These are phyloP conservation scores for Penicillium angulare DNA, from an alignment of 495 filamentous ascomycete genomes.

Conservation along the genomic window DNA sequence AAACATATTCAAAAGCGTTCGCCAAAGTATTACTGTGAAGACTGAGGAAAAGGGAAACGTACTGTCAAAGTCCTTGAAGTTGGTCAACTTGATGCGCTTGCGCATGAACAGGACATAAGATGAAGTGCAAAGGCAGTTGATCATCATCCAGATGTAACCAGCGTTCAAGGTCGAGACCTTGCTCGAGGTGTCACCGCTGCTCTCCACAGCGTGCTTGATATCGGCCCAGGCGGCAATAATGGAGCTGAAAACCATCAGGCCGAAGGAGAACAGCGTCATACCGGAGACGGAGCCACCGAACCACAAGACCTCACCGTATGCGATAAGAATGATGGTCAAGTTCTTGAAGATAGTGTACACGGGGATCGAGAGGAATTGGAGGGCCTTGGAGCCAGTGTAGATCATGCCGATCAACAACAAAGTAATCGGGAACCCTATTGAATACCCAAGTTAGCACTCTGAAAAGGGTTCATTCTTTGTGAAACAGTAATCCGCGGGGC, in stretches of 20 bases:
- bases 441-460: neutral
- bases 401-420: slow-evolving; percentile 98
- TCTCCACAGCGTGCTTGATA: slow-evolving; percentile 79
- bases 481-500: neutral
- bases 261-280: slow-evolving; percentile 91
- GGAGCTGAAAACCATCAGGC: slow-evolving; percentile 94
- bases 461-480: neutral
- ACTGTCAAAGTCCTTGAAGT: slow-evolving; percentile 99
- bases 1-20: too few relatives aligned
- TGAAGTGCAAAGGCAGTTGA: slow-evolving; percentile 96
- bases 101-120: slow-evolving; percentile 91
- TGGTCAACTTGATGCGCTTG: slow-evolving; percentile 98
- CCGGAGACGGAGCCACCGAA: slow-evolving; percentile 91
- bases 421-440: slow-evolving; percentile 92
- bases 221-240: slow-evolving; percentile 97
- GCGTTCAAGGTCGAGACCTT: slow-evolving; percentile 88
- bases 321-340: slow-evolving; percentile 96
- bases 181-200: slow-evolving; percentile 59
- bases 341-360: slow-evolving; percentile 99
- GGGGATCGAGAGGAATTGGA: slow-evolving; percentile 94
- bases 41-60: slow-evolving; percentile 43
- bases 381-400: slow-evolving; percentile 94
- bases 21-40: too few relatives aligned
- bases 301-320: slow-evolving; percentile 98
- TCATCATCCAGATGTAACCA: slow-evolving; percentile 96